These are phyloP conservation scores for Berberis vulgaris DNA, from an alignment of 164 flowering plant genomes.

Conservation along the genomic window DNA sequence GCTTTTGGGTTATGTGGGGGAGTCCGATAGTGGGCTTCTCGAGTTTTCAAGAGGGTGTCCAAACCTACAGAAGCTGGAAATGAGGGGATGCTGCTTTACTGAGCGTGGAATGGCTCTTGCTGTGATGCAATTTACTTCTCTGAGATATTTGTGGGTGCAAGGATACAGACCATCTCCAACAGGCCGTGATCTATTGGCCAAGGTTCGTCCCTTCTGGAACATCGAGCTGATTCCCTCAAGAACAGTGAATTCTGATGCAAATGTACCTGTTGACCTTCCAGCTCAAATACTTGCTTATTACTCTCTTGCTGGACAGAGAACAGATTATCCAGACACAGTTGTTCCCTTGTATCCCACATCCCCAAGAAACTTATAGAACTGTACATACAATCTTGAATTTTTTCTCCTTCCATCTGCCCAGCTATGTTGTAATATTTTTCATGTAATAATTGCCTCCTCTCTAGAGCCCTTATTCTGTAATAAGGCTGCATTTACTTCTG, in stretches of 20 bases:
- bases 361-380: not conserved
- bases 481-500: not conserved
- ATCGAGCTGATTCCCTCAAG: slow-evolving; percentile 75
- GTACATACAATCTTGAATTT: not conserved
- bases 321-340: slow-evolving; percentile 70
- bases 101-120: slow-evolving; percentile 66
- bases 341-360: slow-evolving; percentile 1
- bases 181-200: slow-evolving; percentile 50
- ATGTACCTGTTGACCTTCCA: slow-evolving; percentile 38
- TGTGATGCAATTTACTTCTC: slow-evolving; percentile 41
- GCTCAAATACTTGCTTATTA: slow-evolving; percentile 88
- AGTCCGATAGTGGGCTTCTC: slow-evolving; percentile 64
- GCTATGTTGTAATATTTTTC: not conserved
- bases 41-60: slow-evolving; percentile 84
- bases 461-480: not conserved
- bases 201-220: slow-evolving; percentile 86
- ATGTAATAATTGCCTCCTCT: not conserved
- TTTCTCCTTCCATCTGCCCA: not conserved
- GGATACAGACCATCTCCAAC: slow-evolving; percentile 49
- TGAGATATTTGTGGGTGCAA: slow-evolving; percentile 92
- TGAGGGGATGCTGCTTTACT: slow-evolving; percentile 85
- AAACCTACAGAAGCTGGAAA: slow-evolving; percentile 69
- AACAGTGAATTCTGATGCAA: slow-evolving; percentile 15
- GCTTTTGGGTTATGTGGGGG: slow-evolving; percentile 83
- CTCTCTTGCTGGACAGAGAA: slow-evolving; percentile 83